phyloP scores from a whole-genome alignment of 140 eudicot species.

The Stevia rebaudiana region DNA sequence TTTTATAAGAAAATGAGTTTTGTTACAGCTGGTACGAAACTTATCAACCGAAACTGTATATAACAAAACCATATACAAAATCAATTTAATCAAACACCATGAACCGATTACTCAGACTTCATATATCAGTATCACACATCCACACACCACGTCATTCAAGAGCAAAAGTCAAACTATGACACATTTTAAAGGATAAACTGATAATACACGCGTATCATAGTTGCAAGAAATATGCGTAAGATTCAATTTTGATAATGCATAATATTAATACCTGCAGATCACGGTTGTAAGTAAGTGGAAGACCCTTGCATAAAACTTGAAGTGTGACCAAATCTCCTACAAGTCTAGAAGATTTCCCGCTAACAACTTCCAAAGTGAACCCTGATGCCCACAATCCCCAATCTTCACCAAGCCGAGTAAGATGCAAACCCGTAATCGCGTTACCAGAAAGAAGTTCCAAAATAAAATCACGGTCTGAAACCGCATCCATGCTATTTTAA shows the following conservation, averaged over 20 bases:
- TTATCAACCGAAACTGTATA: background rate
- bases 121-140: background rate
- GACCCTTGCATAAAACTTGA: slow-evolving; percentile 93
- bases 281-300: slow-evolving; percentile 96
- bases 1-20: background rate
- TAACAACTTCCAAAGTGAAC: slow-evolving; percentile 85
- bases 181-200: background rate
- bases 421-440: slow-evolving; percentile 76
- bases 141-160: background rate
- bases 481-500: slow-evolving; percentile 86
- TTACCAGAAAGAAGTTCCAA: slow-evolving; percentile 88
- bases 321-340: slow-evolving; percentile 82
- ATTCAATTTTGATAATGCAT: background rate
- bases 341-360: slow-evolving; percentile 92
- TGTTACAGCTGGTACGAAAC: background rate
- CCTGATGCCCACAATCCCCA: slow-evolving; percentile 99
- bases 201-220: background rate
- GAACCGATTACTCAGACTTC: background rate
- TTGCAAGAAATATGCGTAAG: background rate
- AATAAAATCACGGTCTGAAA: slow-evolving; percentile 92
- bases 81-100: background rate
- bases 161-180: background rate
- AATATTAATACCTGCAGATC: slow-evolving; percentile 72
- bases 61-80: background rate
- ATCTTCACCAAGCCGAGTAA: slow-evolving; percentile 97